A percentile compares a stretch with the other conserved stretches of the same genome.
phyloP scores from a whole-genome alignment of 257 asterid genomes.

The Solanum bulbocastanum region DNA sequence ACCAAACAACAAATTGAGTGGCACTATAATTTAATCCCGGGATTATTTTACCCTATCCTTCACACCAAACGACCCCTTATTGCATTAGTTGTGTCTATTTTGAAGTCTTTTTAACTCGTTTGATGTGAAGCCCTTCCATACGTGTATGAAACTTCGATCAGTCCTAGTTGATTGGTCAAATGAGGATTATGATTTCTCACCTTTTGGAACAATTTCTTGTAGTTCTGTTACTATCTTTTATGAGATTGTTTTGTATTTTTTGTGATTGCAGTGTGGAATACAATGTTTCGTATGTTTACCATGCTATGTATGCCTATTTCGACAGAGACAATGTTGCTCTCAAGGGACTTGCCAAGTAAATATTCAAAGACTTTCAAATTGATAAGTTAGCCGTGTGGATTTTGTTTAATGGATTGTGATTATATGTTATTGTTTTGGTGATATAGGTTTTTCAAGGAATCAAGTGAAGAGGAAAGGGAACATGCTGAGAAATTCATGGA shows the following conservation, averaged over 20 bases:
- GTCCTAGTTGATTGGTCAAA: not conserved
- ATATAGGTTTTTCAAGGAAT: constrained; percentile 49
- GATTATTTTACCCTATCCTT: no score
- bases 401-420: not conserved
- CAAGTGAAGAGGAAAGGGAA: constrained; percentile 48
- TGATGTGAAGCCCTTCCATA: not conserved
- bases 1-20: no score
- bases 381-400: not conserved
- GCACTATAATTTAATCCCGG: no score
- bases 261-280: constrained; percentile 42
- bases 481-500: constrained; percentile 66
- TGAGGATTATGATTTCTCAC: not conserved
- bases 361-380: not conserved
- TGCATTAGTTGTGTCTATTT: not conserved
- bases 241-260: not conserved
- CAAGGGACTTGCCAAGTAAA: constrained; percentile 51
- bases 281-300: constrained; percentile 53
- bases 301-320: constrained; percentile 57
- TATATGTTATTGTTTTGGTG: not conserved
- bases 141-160: not conserved
- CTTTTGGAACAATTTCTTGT: not conserved
- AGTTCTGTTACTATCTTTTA: not conserved
- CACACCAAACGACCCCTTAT: no score
- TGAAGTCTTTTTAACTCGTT: not conserved
- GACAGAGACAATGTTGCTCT: constrained; percentile 62